Evolutionary conservation across 805 yeast genomes (phyloP).

Genomic region (Teunomyces aglyptinius): DNA sequence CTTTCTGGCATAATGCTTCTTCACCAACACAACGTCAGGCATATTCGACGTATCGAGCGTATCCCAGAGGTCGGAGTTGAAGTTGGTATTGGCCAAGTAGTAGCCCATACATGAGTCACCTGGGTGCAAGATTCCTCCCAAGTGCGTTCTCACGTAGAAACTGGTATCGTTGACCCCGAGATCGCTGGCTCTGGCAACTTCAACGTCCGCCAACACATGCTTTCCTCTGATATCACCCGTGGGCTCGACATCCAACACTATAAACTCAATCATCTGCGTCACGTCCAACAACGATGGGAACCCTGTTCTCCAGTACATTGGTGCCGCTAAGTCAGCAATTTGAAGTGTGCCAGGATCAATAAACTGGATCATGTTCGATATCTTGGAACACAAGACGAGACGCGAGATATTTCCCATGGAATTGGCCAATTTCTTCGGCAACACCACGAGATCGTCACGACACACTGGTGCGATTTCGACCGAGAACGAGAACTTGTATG

Average conservation of each 20-base stretch:
- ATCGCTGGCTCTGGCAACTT: constrained; percentile 87
- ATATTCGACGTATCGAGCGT: constrained; percentile 55
- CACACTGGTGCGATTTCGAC: constrained; percentile 95
- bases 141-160: constrained; percentile 82
- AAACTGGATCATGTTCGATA: constrained; percentile 81
- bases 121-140: constrained; percentile 93
- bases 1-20: constrained; percentile 84
- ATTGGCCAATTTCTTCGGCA: constrained; percentile 84
- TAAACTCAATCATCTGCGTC: constrained; percentile 76
- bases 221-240: constrained; percentile 78
- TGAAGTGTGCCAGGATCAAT: constrained; percentile 82
- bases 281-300: constrained; percentile 75
- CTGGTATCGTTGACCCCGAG: constrained; percentile 82
- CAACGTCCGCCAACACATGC: constrained; percentile 81
- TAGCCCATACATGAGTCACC: constrained; percentile 96
- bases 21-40: constrained; percentile 85
- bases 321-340: constrained; percentile 68
- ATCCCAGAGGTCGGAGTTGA: constrained; percentile 86
- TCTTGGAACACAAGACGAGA: constrained; percentile 78
- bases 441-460: constrained; percentile 90
- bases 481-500: constrained; percentile 87
- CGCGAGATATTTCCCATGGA: constrained; percentile 80
- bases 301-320: constrained; percentile 77
- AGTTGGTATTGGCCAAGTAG: constrained; percentile 78
- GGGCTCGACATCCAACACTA: constrained; percentile 92